Conservation (phyloP, 164 flowering plant species). For the Magnolia kwangsiensis region DNA sequence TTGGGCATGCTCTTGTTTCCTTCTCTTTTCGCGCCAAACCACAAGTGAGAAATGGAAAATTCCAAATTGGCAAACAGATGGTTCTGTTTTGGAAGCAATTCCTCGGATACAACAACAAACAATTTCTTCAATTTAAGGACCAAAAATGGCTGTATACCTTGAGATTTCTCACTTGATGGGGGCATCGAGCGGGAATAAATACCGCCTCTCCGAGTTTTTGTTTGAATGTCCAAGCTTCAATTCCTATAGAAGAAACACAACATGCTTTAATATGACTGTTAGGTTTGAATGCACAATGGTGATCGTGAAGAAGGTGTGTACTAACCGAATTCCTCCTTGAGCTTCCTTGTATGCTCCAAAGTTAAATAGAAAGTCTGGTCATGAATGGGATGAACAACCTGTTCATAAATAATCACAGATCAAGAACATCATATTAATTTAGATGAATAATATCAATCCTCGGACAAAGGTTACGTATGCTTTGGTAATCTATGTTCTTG, state of each 20-base stretch:
- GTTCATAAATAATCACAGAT: not conserved
- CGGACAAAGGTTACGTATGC: too few relatives aligned
- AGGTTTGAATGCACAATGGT: not conserved
- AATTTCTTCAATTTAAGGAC: too few relatives aligned
- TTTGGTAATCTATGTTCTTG: too few relatives aligned
- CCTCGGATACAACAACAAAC: too few relatives aligned
- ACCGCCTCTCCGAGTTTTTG: slow-evolving; percentile 85
- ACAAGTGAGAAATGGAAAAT: too few relatives aligned
- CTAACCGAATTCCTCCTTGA: slow-evolving; percentile 80
- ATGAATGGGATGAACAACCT: slow-evolving; percentile 87
- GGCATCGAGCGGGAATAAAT: slow-evolving; percentile 92
- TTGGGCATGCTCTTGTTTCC: too few relatives aligned
- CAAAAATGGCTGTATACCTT: slow-evolving; percentile 37
- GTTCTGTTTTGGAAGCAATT: too few relatives aligned
- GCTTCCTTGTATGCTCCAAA: slow-evolving; percentile 59
- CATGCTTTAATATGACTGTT: not conserved
- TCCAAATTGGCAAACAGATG: too few relatives aligned
- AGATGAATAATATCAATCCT: not conserved
- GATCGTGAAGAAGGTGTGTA: not conserved
- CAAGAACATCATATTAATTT: not conserved
- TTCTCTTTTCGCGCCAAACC: too few relatives aligned
- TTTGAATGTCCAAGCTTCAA: slow-evolving; percentile 88
- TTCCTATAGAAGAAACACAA: slow-evolving; percentile 30
- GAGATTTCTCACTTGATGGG: slow-evolving; percentile 89
- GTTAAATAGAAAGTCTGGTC: slow-evolving; percentile 73